Evolutionary conservation across 257 asterid genomes (phyloP).

Genomic region (Anisodus tanguticus): DNA sequence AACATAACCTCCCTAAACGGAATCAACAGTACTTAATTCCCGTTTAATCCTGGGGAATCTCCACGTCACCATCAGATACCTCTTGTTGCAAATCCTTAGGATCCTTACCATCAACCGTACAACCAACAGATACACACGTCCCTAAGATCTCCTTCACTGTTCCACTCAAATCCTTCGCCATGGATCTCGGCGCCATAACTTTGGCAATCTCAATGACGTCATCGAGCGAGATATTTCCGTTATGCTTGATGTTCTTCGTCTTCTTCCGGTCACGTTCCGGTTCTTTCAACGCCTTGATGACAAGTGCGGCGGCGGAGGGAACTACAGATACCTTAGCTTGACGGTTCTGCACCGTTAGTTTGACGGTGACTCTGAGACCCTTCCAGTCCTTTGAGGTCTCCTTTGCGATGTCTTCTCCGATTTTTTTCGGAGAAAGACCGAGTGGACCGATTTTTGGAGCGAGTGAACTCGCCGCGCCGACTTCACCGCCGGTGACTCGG

Average conservation of each 20-base stretch:
- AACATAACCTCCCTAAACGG: conserved; percentile 4
- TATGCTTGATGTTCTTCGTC: conserved; percentile 60
- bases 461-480: conserved; percentile 68
- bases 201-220: conserved; percentile 67
- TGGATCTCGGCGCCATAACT: conserved; percentile 58
- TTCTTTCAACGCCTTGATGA: conserved; percentile 64
- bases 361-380: conserved; percentile 70
- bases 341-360: conserved; percentile 67
- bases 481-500: conserved; percentile 66
- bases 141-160: conserved; percentile 74
- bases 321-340: conserved; percentile 65
- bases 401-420: conserved; percentile 70
- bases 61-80: conserved; percentile 64
- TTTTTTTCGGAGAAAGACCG: conserved; percentile 64
- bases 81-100: conserved; percentile 75
- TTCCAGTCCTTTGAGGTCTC: conserved; percentile 72
- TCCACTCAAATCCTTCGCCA: conserved; percentile 66
- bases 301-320: conserved; percentile 69
- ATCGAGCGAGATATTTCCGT: conserved; percentile 61
- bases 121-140: conserved; percentile 67
- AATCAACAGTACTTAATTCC: conserved; percentile 30
- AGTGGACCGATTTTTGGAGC: conserved; percentile 68
- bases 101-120: conserved; percentile 74
- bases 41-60: conserved; percentile 52
- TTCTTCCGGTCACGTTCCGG: conserved; percentile 70